Percentiles rank a stretch among this genome's conserved stretches.
These are phyloP conservation scores for Lenwebbia sp. DNA, from an alignment of 345 rosid genomes.

Conservation along the genomic window DNA sequence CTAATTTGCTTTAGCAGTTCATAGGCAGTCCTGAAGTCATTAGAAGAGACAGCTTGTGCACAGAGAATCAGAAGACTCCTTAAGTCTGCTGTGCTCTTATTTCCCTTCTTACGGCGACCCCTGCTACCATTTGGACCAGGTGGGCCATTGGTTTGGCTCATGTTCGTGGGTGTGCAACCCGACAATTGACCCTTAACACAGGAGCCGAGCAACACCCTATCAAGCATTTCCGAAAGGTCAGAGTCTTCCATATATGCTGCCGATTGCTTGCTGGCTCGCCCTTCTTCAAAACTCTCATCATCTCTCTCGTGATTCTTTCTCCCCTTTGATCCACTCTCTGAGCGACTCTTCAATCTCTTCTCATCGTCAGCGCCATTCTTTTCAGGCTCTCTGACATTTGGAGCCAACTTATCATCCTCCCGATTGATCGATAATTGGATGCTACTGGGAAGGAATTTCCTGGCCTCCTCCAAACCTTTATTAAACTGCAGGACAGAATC, in stretches of 20 bases:
- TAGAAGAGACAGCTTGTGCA: slow-evolving; percentile 68
- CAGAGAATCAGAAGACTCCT: slow-evolving; percentile 57
- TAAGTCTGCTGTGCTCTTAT: slow-evolving; percentile 50
- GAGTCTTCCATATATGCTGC: slow-evolving; percentile 43
- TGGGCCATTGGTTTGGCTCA: slow-evolving; percentile 6
- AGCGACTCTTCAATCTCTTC: slow-evolving; percentile 11
- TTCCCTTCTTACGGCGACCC: slow-evolving; percentile 6
- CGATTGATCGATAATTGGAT: slow-evolving; percentile 9
- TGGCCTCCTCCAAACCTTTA: slow-evolving; percentile 37
- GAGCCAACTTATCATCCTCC: neutral
- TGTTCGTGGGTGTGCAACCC: neutral
- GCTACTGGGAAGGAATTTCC: slow-evolving; percentile 24
- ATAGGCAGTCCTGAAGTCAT: slow-evolving; percentile 57
- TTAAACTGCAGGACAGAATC: slow-evolving; percentile 30
- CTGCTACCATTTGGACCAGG: neutral
- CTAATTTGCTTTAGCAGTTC: slow-evolving; percentile 70
- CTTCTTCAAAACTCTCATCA: slow-evolving; percentile 38
- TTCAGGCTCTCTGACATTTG: slow-evolving; percentile 1
- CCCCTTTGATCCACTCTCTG: slow-evolving; percentile 16
- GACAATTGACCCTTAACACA: slow-evolving; percentile 3
- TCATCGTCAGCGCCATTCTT: slow-evolving; percentile 7
- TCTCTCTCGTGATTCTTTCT: slow-evolving; percentile 48
- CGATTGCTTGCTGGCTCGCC: slow-evolving; percentile 49
- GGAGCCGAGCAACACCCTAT: slow-evolving; percentile 48
- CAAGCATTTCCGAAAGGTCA: slow-evolving; percentile 66